Percentiles rank a stretch among this genome's conserved stretches.
Evolutionary conservation across 768 basidiomycete genomes (phyloP).

Genomic region (Naganishia antarctica): DNA sequence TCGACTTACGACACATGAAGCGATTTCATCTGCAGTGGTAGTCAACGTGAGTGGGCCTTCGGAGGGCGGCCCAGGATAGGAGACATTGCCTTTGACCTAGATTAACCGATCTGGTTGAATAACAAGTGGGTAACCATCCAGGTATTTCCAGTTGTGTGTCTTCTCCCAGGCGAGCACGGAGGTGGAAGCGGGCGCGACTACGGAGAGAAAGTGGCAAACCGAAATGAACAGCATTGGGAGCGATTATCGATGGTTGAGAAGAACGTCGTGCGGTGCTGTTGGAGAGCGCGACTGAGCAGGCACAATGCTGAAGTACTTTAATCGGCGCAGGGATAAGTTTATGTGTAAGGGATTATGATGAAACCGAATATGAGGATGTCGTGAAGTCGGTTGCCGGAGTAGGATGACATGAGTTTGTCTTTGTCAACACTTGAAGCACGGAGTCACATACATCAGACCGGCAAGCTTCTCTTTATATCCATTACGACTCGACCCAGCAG

Average conservation of each 20-base stretch:
- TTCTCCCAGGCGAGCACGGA: slow-evolving; percentile 6
- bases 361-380: too few species aligned
- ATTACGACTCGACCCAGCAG: too few species aligned
- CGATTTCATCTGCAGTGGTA: slow-evolving; percentile 2
- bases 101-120: slow-evolving; percentile 4
- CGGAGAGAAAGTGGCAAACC: neutral
- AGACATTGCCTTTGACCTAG: neutral
- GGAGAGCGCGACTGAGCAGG: too few species aligned
- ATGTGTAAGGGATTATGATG: too few species aligned
- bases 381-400: too few species aligned
- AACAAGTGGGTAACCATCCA: slow-evolving; percentile 3
- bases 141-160: slow-evolving; percentile 6
- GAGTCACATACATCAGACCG: too few species aligned
- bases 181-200: neutral
- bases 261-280: neutral
- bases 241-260: too few species aligned
- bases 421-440: too few species aligned
- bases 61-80: slow-evolving; percentile 11
- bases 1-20: neutral
- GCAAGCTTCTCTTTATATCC: too few species aligned
- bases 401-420: too few species aligned
- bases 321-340: too few species aligned
- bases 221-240: neutral
- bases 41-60: slow-evolving; percentile 4
- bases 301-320: too few species aligned